Evolutionary conservation across 2,329 filamentous ascomycete genomes (phyloP), one percentile per base, ranked within the genome.

Genomic region (Beauveria sp.): DNA sequence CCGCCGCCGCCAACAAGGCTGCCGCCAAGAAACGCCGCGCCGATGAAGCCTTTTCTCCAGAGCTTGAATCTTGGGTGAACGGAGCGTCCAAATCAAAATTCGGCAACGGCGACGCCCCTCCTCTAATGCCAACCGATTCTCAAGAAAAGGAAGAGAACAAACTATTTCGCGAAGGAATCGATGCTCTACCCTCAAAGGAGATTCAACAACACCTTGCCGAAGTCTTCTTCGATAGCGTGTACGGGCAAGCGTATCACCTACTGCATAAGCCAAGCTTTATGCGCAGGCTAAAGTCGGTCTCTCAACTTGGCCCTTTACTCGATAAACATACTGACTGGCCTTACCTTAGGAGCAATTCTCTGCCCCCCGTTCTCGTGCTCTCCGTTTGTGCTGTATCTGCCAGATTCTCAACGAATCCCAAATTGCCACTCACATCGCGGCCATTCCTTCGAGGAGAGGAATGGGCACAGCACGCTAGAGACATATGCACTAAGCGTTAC

Each of bases 211-310:
- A 97, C 73, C 80, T 99, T 6, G 88, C 92, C 20, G 92, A 97
- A 69, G 86, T 97, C 0, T 99, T 96, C 71, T 99, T 97, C 70
- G 93, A 97, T 69, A 92, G 89, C 68, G 84, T 97, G 1, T 97
- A 99, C 70, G 94, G 94, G 9, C 94, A 97, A 71, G 90, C 91
- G 40, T 99, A 97, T 72, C 90, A 96, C 65, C 78, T 99, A 22
- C 83, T 99, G 10, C 94, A 99, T 75, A 97, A 97, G 71, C 93
- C 94, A 43, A 97, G 92, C 71, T 97, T 96, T 72, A 96, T 97
- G 89, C 84, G 92, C 63, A 91, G 91, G 68, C 73, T 94, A 59
- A 85, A 80, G 86, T 88, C 75, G 64, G 84, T 77, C 22, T 22
- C 24, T 18, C 26, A 30, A n/a, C 18, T 40, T 50, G 20, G 5